Conservation (phyloP, 805 yeast genomes). For the Kurtzmaniella cleridarum region DNA sequence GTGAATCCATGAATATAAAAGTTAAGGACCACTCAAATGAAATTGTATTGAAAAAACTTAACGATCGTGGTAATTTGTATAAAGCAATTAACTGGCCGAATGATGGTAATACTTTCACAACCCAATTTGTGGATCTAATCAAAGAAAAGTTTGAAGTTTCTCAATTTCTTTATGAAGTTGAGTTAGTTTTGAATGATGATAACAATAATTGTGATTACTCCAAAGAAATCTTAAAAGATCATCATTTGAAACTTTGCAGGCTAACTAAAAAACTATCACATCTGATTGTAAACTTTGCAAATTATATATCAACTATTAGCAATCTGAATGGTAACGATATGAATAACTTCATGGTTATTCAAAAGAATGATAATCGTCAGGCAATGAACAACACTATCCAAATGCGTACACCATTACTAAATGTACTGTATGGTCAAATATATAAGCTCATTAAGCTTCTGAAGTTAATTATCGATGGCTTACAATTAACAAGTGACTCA, state of each 20-base stretch:
- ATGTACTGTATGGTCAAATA: slow-evolving; percentile 27
- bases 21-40: slow-evolving; percentile 17
- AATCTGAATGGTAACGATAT: slow-evolving; percentile 5
- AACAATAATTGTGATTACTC: slow-evolving; percentile 3
- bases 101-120: slow-evolving; percentile 5
- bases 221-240: slow-evolving; percentile 25
- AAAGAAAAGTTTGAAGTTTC: slow-evolving; percentile 32
- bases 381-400: background rate
- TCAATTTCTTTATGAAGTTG: slow-evolving; percentile 31
- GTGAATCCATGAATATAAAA: slow-evolving; percentile 19
- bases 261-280: slow-evolving; percentile 29
- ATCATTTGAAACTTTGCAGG: slow-evolving; percentile 34
- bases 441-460: slow-evolving; percentile 30
- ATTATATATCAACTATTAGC: slow-evolving; percentile 19
- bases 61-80: too few species aligned
- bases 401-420: slow-evolving; percentile 25
- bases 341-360: slow-evolving; percentile 3
- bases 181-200: slow-evolving; percentile 3
- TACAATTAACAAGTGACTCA: slow-evolving; percentile 10
- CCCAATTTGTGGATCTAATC: slow-evolving; percentile 21
- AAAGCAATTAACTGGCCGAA: too few species aligned
- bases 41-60: slow-evolving; percentile 15
- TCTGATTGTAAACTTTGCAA: slow-evolving; percentile 24
- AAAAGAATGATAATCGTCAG: background rate
- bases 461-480: slow-evolving; percentile 30